Conservation (phyloP, 345 rosid species). For the Populus ilicifolia region DNA sequence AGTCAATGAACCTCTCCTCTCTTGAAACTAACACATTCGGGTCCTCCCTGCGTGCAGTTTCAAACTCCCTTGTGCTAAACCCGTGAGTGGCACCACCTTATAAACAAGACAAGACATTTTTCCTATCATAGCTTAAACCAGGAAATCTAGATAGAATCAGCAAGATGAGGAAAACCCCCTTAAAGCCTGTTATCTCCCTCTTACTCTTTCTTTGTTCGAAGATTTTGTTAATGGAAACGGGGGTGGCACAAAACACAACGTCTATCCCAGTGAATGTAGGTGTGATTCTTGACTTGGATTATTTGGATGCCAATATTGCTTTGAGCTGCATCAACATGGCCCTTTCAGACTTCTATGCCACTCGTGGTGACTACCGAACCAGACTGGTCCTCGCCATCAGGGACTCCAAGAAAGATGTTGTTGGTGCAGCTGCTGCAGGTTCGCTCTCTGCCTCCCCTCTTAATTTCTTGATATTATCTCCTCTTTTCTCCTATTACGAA, state of each 20-base stretch:
- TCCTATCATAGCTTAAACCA: not conserved
- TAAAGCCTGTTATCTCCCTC: not conserved
- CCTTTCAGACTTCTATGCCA: constrained; percentile 47
- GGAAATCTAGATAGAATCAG: not conserved
- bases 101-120: not conserved
- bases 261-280: constrained; percentile 42
- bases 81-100: not conserved
- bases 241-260: constrained; percentile 14
- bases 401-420: constrained; percentile 41
- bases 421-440: constrained; percentile 66
- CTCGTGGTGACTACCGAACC: constrained; percentile 36
- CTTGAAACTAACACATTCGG: not conserved
- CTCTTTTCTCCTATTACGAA: not conserved
- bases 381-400: constrained; percentile 37
- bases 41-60: not conserved
- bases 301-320: constrained; percentile 6
- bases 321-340: constrained; percentile 53
- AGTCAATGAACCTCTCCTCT: not conserved
- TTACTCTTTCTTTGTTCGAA: not conserved
- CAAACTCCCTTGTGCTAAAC: too few species aligned
- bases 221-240: not conserved
- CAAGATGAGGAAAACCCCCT: not conserved
- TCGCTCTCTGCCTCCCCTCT: not conserved
- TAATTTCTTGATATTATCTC: too few species aligned
- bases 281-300: constrained; percentile 42